phyloP scores from a whole-genome alignment of 1,284 basidiomycete species.

The Mycosarcoma mackinlayi region DNA sequence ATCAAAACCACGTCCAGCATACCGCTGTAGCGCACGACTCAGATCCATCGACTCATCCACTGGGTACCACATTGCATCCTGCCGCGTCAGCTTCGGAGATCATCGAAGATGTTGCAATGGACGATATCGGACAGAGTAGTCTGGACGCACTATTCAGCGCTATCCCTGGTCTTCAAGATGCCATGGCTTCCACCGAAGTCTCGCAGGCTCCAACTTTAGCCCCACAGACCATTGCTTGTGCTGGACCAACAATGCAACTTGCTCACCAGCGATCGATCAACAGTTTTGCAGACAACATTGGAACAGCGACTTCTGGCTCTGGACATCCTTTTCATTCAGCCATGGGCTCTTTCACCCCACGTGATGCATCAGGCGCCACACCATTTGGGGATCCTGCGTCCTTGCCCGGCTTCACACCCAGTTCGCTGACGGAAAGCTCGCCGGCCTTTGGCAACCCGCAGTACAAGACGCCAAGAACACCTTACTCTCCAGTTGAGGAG shows the following conservation, averaged over 20 bases:
- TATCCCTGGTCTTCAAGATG: constrained; percentile 39
- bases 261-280: neutral
- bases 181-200: constrained; percentile 13
- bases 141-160: constrained; percentile 40
- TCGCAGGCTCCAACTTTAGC: constrained; percentile 8
- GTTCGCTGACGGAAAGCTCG: constrained; percentile 59
- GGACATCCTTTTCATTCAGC: constrained; percentile 16
- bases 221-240: neutral
- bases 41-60: neutral
- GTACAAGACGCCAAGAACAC: constrained; percentile 59
- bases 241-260: neutral
- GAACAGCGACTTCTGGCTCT: neutral
- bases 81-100: neutral
- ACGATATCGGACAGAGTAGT: constrained; percentile 28
- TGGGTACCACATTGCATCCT: constrained; percentile 2
- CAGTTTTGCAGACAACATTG: constrained; percentile 5
- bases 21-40: neutral
- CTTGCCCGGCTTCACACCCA: constrained; percentile 60
- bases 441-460: constrained; percentile 50
- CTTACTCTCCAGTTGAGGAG: constrained; percentile 58
- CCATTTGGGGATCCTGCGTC: constrained; percentile 57
- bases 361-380: constrained; percentile 25
- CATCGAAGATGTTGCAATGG: constrained; percentile 33
- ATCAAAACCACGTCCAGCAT: constrained; percentile 1
- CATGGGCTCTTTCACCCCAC: constrained; percentile 31